Conservation (phyloP, 768 basidiomycete species). For the Exsudoporus frostii region DNA sequence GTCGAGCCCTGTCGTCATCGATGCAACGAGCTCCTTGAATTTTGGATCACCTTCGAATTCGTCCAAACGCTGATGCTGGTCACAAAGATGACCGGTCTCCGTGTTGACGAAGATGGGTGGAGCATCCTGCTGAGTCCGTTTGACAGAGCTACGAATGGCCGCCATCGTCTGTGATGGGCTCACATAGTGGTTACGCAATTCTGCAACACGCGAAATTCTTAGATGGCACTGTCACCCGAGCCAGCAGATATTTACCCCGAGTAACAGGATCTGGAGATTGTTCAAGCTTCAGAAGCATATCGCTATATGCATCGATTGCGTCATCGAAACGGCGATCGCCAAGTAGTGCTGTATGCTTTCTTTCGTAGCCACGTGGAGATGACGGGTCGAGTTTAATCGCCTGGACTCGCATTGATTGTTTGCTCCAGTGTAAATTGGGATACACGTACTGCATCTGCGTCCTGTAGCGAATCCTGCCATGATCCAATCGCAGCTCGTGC, state of each 20-base stretch:
- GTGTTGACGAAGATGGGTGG: constrained; percentile 3
- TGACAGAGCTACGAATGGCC: background rate
- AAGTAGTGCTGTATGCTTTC: constrained; percentile 1
- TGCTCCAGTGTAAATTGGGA: too few relatives aligned
- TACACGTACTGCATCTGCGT: background rate
- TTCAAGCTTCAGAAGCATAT: background rate
- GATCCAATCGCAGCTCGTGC: background rate
- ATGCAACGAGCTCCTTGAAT: background rate
- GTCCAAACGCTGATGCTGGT: background rate
- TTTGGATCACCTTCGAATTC: background rate
- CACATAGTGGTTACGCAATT: background rate
- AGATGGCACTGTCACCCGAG: background rate
- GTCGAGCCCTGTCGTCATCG: background rate
- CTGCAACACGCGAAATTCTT: background rate
- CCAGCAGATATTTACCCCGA: background rate
- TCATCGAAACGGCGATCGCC: background rate
- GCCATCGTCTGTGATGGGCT: background rate
- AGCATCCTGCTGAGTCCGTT: background rate
- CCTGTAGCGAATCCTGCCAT: background rate
- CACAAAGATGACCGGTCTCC: background rate
- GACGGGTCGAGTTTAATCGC: background rate
- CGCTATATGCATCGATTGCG: background rate
- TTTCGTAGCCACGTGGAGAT: constrained; percentile 1
- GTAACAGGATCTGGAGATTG: background rate
- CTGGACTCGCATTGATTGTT: too few relatives aligned